phyloP scores from a whole-genome alignment of 768 basidiomycete species.

The Pleurotus ostreatus region DNA sequence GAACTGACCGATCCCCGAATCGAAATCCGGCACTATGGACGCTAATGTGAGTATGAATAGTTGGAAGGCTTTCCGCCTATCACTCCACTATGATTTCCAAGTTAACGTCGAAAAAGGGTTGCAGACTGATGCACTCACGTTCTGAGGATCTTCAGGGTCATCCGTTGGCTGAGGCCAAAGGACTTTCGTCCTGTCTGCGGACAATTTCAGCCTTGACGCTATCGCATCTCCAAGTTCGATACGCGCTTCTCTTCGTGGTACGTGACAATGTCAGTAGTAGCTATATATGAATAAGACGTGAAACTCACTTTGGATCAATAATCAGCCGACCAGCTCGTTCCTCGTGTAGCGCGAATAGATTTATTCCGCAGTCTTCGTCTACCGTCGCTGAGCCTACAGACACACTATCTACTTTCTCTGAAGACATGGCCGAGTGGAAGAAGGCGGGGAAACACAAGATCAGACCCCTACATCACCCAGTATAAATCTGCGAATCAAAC shows the following conservation, averaged over 20 bases:
- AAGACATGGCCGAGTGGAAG: not conserved
- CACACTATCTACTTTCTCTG: not conserved
- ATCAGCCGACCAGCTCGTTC: conserved; percentile 51
- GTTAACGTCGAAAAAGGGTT: not conserved
- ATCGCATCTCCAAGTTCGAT: conserved; percentile 50
- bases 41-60: conserved; percentile 52
- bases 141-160: conserved; percentile 28
- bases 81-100: conserved; percentile 32
- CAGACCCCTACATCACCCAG: not conserved
- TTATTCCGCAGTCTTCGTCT: conserved; percentile 22
- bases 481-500: not conserved
- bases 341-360: conserved; percentile 42
- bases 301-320: conserved; percentile 50
- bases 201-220: conserved; percentile 47
- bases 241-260: conserved; percentile 40
- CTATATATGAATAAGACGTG: not conserved
- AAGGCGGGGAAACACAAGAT: not conserved
- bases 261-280: not conserved
- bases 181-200: conserved; percentile 46
- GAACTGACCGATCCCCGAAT: conserved; percentile 44
- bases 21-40: conserved; percentile 58
- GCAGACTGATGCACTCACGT: conserved; percentile 10
- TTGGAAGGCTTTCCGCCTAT: conserved; percentile 41
- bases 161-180: conserved; percentile 59
- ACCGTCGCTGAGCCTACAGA: conserved; percentile 9